phyloP scores from a whole-genome alignment of 441 rosid genomes.

The Brassica balearica region DNA sequence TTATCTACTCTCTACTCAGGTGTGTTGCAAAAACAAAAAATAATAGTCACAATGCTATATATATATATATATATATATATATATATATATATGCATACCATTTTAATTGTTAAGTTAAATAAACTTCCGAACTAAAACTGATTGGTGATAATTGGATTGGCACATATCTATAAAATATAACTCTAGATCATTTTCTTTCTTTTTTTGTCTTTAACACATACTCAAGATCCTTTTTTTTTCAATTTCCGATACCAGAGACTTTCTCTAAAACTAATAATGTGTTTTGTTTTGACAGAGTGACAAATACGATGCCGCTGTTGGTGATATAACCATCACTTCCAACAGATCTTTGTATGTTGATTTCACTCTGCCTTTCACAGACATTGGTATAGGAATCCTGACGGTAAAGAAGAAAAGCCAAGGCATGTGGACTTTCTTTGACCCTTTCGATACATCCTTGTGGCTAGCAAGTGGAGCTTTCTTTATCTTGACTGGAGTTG shows the following conservation, averaged over 20 bases:
- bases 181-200: no score
- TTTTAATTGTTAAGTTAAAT: no score
- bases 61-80: no score
- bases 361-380: constrained; percentile 54
- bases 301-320: constrained; percentile 55
- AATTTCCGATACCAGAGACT: no score
- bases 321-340: constrained; percentile 53
- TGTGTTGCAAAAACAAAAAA: neutral
- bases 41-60: neutral
- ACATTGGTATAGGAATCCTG: constrained; percentile 49
- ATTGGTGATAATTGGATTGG: no score
- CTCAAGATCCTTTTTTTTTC: no score
- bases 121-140: no score
- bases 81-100: no score
- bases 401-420: constrained; percentile 31
- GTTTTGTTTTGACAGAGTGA: constrained; percentile 25
- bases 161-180: no score
- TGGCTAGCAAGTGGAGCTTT: constrained; percentile 52
- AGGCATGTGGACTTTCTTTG: constrained; percentile 50
- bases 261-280: neutral
- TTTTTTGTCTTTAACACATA: no score
- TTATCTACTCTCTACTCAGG: constrained; percentile 24
- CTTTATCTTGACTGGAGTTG: constrained; percentile 46
- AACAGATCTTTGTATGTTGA: constrained; percentile 50
- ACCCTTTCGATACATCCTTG: constrained; percentile 48